Base-by-base conservation (phyloP, 768 basidiomycete species). In the Calocera cornea region DNA sequence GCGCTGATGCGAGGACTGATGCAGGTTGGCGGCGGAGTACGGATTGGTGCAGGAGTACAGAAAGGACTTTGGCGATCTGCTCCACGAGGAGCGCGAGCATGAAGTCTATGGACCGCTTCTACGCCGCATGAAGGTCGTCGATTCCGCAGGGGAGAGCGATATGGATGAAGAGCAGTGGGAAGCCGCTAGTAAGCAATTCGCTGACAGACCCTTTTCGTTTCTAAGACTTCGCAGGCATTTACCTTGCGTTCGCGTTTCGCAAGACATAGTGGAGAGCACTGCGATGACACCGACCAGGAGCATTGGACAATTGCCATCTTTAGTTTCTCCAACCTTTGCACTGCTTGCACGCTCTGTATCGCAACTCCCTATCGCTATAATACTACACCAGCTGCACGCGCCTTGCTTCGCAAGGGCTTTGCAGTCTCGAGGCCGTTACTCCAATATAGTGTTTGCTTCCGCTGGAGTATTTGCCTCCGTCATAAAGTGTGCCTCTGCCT, bases 101-200 rank as follows among this genome's bases (percentile, higher is more conserved):
- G 77, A 83, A 1, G 93, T 97, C 72, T 97, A 91, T 74, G 84
- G 85, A 22, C 83, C 85, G n/a, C 80, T 98, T 19, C 80, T 98
- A 78, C 80, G 88, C 68, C 83, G 85, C 71, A 99, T 99, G 97
- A 89, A 87, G 69, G 97, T 99, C 33, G 85, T 97, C 47, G 88
- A 97, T 73, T 78, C 80, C 19, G 82, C 88, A 44, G 93, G 94
- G 1, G 89, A 89, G 78, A 95, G 91, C 73, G 79, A 90, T 65
- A 97, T 98, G 91, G 86, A 94, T 70, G 89, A 90, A 71, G 88
- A 90, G 72, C 95, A 98, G 77, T 97, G 95, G 92, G 94, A 97
- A 73, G 95, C 95, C 70, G 94, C 93, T n/a, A 97, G 97, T 97
- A 77, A 78, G 93, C 84, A 14, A 12, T 47, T 67, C 40, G 54